phyloP scores from a whole-genome alignment of 257 asterid genomes.

The Gentiana straminea region DNA sequence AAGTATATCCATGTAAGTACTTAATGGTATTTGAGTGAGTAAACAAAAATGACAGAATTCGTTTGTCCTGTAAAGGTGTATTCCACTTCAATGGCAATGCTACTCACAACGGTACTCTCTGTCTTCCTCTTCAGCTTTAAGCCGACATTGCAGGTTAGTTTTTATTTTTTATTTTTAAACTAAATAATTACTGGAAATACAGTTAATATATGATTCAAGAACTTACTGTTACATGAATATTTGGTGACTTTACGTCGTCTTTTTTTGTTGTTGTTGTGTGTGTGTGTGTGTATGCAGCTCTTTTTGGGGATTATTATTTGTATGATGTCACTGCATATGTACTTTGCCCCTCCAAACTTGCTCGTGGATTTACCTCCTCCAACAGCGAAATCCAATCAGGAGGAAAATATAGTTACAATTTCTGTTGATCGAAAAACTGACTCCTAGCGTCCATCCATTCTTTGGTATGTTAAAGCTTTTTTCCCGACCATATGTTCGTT shows the following conservation, averaged over 20 bases:
- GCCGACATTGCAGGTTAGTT: slow-evolving; percentile 77
- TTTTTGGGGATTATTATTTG: slow-evolving; percentile 78
- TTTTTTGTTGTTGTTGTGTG: slow-evolving; percentile 2
- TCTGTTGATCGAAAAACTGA: slow-evolving; percentile 54
- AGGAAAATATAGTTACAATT: slow-evolving; percentile 33
- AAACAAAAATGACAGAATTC: not conserved
- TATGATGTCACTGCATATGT: slow-evolving; percentile 98
- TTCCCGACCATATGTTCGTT: not conserved
- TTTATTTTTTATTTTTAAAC: not conserved
- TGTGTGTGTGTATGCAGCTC: slow-evolving; percentile 41
- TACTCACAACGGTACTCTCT: slow-evolving; percentile 75
- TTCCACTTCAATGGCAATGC: slow-evolving; percentile 97
- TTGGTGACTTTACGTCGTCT: not conserved
- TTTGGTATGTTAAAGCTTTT: slow-evolving; percentile 9
- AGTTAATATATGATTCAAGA: no score
- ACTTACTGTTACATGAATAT: no score
- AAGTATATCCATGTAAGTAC: no score
- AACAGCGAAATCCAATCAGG: slow-evolving; percentile 43
- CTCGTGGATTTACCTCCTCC: slow-evolving; percentile 57
- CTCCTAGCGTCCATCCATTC: slow-evolving; percentile 21
- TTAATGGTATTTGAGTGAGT: no score
- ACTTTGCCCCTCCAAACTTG: slow-evolving; percentile 82
- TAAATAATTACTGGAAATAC: not conserved
- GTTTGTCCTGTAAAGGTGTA: slow-evolving; percentile 45
- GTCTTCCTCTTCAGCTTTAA: slow-evolving; percentile 75